Evolutionary conservation across 31 red algal species (phyloP).

Genomic region (Bonnemaisonia californica): DNA sequence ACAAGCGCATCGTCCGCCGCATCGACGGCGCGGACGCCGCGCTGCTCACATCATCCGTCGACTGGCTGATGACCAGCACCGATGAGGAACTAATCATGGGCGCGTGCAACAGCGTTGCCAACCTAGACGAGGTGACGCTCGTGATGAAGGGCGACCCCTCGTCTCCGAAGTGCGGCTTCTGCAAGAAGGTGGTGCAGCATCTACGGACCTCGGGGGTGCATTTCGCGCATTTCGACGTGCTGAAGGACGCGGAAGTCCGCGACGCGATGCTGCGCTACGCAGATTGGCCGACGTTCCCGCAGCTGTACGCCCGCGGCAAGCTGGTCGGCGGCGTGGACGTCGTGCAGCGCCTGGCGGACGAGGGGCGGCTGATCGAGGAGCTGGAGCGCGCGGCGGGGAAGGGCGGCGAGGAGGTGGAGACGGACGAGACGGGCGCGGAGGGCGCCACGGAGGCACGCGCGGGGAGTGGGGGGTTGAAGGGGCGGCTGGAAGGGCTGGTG

Average conservation of each 20-base stretch:
- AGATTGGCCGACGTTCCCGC: slow-evolving; percentile 85
- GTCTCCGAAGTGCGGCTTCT: slow-evolving; percentile 56
- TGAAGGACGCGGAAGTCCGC: slow-evolving; percentile 52
- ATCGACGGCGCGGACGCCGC: slow-evolving; percentile 19
- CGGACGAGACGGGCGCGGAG: neutral
- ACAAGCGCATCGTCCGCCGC: slow-evolving; percentile 15
- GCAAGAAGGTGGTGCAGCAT: slow-evolving; percentile 43
- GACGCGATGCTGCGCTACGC: slow-evolving; percentile 49
- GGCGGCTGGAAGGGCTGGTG: slow-evolving; percentile 48
- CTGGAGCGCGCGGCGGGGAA: neutral
- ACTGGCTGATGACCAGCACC: slow-evolving; percentile 11
- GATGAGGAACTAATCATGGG: neutral
- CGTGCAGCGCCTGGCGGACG: slow-evolving; percentile 52
- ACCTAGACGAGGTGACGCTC: slow-evolving; percentile 33
- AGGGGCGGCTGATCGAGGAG: slow-evolving; percentile 44
- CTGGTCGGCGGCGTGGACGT: slow-evolving; percentile 91
- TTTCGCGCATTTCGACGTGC: slow-evolving; percentile 50
- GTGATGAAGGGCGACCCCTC: slow-evolving; percentile 67
- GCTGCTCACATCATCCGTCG: slow-evolving; percentile 1
- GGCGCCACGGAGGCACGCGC: slow-evolving; percentile 6
- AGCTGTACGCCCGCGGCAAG: slow-evolving; percentile 70
- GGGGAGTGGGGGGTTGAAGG: slow-evolving; percentile 15
- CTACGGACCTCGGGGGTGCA: slow-evolving; percentile 41
- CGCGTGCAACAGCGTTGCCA: slow-evolving; percentile 22
- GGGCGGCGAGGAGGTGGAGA: neutral